phyloP scores from a whole-genome alignment of 1,284 basidiomycete genomes.

The Cutaneotrichosporon sp. region DNA sequence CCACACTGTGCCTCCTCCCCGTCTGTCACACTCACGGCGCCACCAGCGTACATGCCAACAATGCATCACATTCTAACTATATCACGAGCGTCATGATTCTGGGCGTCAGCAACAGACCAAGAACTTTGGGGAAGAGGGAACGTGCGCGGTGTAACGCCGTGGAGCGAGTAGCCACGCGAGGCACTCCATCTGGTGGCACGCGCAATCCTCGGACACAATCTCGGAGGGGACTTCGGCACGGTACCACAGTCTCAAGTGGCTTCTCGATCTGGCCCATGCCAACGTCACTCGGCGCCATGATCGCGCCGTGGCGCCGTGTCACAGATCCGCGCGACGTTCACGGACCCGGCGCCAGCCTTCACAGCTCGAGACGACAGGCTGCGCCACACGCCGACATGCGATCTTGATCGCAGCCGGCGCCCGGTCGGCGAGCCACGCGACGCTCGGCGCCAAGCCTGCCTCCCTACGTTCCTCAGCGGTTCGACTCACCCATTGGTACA shows the following conservation, averaged over 20 bases:
- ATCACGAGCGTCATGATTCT: conserved; percentile 41
- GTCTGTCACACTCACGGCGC: not conserved
- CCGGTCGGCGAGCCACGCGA: too few relatives aligned
- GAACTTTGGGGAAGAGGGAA: not conserved
- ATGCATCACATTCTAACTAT: conserved; percentile 16
- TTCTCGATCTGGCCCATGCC: not conserved
- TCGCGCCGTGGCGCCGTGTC: not conserved
- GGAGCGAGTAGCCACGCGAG: not conserved
- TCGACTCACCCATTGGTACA: conserved; percentile 48
- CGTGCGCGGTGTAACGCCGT: not conserved
- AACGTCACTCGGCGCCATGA: not conserved
- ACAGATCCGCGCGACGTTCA: too few relatives aligned
- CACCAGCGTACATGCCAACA: conserved; percentile 3
- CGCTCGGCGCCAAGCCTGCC: too few relatives aligned
- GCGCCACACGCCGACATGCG: too few relatives aligned
- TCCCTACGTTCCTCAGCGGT: too few relatives aligned
- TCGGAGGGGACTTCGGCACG: not conserved
- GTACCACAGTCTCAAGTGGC: not conserved
- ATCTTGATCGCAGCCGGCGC: too few relatives aligned
- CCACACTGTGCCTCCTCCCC: not conserved
- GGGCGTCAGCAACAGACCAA: conserved; percentile 5
- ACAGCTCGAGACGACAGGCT: too few relatives aligned
- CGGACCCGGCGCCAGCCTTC: too few relatives aligned
- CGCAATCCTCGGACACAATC: conserved; percentile 1
- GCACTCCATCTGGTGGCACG: not conserved